A percentile compares a stretch with the other conserved stretches of the same genome.
Evolutionary conservation across 2,329 filamentous ascomycete species (phyloP).

Genomic region (Ampelomyces quisqualis): DNA sequence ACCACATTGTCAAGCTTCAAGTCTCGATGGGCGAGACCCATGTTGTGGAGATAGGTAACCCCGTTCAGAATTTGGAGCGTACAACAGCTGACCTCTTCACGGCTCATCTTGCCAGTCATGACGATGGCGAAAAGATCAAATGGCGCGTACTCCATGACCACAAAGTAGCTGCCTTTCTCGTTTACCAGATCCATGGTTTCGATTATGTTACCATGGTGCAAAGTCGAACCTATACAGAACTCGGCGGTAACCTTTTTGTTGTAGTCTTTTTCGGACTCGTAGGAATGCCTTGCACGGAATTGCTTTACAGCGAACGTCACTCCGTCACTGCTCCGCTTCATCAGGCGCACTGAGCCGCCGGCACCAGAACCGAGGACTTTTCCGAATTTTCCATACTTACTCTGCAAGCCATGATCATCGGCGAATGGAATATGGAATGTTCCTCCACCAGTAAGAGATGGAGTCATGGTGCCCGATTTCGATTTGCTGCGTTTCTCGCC

Average conservation of each 20-base stretch:
- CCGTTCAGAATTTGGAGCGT: slow-evolving; percentile 95
- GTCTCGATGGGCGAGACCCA: slow-evolving; percentile 92
- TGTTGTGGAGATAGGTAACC: slow-evolving; percentile 90
- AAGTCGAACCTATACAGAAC: slow-evolving; percentile 94
- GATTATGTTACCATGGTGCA: slow-evolving; percentile 97
- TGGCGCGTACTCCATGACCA: slow-evolving; percentile 98
- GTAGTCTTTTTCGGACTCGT: slow-evolving; percentile 93
- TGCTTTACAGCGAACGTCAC: slow-evolving; percentile 98
- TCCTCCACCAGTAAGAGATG: slow-evolving; percentile 33
- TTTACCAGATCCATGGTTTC: slow-evolving; percentile 96
- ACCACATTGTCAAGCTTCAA: slow-evolving; percentile 97
- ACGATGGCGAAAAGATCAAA: slow-evolving; percentile 96
- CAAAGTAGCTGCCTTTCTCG: slow-evolving; percentile 92
- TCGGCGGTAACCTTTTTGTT: slow-evolving; percentile 98
- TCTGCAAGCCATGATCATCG: slow-evolving; percentile 85
- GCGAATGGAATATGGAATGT: slow-evolving; percentile 71
- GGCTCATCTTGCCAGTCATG: slow-evolving; percentile 97
- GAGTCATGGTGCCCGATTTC: slow-evolving; percentile 42
- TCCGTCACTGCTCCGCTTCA: slow-evolving; percentile 90
- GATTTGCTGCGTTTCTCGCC: slow-evolving; percentile 51
- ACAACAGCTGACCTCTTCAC: slow-evolving; percentile 85
- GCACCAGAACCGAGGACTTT: slow-evolving; percentile 92
- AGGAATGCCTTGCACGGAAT: slow-evolving; percentile 86
- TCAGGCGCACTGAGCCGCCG: slow-evolving; percentile 87
- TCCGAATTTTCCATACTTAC: slow-evolving; percentile 94